Evolutionary conservation across 495 filamentous ascomycete species (phyloP).

Genomic region (Tuber borchii): DNA sequence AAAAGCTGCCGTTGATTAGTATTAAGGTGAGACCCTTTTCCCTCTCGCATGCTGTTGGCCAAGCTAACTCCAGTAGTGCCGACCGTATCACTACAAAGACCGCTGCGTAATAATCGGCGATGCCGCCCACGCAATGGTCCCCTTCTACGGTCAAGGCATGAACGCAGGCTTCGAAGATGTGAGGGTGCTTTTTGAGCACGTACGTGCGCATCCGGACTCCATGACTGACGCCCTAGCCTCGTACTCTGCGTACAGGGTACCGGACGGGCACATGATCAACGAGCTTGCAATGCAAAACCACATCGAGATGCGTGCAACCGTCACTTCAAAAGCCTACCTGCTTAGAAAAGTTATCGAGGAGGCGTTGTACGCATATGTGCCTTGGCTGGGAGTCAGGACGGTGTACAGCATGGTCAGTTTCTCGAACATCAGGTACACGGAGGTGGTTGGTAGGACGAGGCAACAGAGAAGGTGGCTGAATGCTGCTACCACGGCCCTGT

Average conservation of each 20-base stretch:
- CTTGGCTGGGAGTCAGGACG: constrained; percentile 73
- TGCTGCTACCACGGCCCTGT: constrained; percentile 32
- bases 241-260: constrained; percentile 64
- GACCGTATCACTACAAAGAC: constrained; percentile 70
- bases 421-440: constrained; percentile 81
- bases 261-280: constrained; percentile 83
- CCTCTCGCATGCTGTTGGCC: not conserved
- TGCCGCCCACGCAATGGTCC: constrained; percentile 94
- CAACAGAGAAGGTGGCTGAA: constrained; percentile 61
- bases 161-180: constrained; percentile 83
- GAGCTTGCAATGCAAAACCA: constrained; percentile 89
- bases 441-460: constrained; percentile 62
- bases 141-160: constrained; percentile 87
- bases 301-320: constrained; percentile 80
- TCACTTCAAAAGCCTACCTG: constrained; percentile 66
- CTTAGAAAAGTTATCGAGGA: constrained; percentile 82
- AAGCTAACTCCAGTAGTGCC: constrained; percentile 55
- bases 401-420: constrained; percentile 93
- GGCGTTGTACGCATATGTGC: constrained; percentile 65
- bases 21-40: constrained; percentile 46
- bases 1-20: constrained; percentile 82
- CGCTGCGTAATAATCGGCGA: constrained; percentile 86
- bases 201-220: constrained; percentile 43
- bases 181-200: constrained; percentile 61
- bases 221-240: constrained; percentile 59